Base-by-base conservation (phyloP, 805 yeast genomes). In the Teunomyces lycoperdinae region DNA sequence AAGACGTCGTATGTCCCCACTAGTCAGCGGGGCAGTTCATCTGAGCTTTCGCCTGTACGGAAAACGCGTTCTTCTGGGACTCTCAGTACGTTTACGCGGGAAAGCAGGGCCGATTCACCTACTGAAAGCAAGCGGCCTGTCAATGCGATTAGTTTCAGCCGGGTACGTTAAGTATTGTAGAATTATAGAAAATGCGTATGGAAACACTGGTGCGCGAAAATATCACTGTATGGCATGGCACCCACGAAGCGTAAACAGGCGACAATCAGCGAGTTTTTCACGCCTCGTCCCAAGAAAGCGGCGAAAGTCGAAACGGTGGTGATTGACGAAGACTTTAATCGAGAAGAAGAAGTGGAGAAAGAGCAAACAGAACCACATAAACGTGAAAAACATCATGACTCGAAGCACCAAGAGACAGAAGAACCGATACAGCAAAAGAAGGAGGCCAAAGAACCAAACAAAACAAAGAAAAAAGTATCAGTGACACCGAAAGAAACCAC, bases 391-490 rank as follows among this genome's bases (percentile, higher is more conserved):
- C 17, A 42, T 20, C 16, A 50, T n/a, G 40, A 46, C 28, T 46
- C 46, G 36, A 17, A 46, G 14, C 42, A 42, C 32, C 31, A 9
- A 34, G 24, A 45, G 46, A 29, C n/a, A 17, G 26, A 32, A 29
- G 14, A 39, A 38, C 27, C 14, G 39, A 47, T 38, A n/a, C 20
- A 42, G 29, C n/a, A 34, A 24, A 16, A 26, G 42, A 20, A 45
- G n/a, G 20, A 30, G 13, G 24, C 49, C 27, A 47, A 46, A 42
- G 43, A 42, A 36, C 38, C 32, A 27, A 33, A 34, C 3, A 2
- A 42, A 10, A 17, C 45, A 32, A 26, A 47, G 20, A 40, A 46
- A 41, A 71, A 71, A 48, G 87, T 45, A 35, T 46, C 46, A 36
- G 14, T 45, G 17, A 43, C 43, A 39, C 36, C 10, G 34, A 49